Base-by-base conservation (phyloP, 176 grass and related monocot species). In the Juncus effusus region DNA sequence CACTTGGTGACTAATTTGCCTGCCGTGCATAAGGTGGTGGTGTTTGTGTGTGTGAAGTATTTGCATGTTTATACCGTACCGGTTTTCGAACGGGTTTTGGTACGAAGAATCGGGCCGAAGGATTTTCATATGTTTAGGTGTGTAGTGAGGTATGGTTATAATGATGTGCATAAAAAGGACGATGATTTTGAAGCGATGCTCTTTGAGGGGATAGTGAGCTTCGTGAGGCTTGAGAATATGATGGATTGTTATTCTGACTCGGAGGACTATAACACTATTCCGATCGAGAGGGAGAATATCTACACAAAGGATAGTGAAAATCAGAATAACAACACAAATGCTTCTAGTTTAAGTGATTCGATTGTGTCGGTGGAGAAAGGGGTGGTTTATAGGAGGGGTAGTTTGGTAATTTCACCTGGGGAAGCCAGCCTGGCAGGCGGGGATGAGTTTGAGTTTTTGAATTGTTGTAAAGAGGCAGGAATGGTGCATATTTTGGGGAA, bases 1-100 rank as follows among this genome's bases (percentile, higher is more conserved):
- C 90, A 90, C 78, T 95, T 95, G 77, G 81, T 95, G 54, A 95
- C 90, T 59, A 90, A 95, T 51, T 81, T 95, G 13, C 90, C 86
- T 0, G 91, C 87, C 0, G 79, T 96, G 62, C 91, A 96, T 79
- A 85, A 86, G 0, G 81, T 89, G 0, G 76, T 96, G 54, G 79
- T 90, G 3, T 90, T 90, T 12, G 84, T 96, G 8, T 96, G 82
- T 28, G 84, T 96, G 81, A 87, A 96, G 55, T 90, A 74, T 45
- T 84, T 96, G 0, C 84, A 81, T 1, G 86, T 96, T 10, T 87
- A 86, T 76, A 96, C 67, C 0, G 87, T 96, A 60, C 87, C 84
- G 0, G 5, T 12, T 0, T 87, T 85, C 19, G 91, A 96, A 36
- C 49, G 84, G 51, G 81, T 90, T 81, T 63, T 90, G 16, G 83